Base-by-base conservation (phyloP, 73 alveolate species). In the Paramecium tetraurelia region DNA sequence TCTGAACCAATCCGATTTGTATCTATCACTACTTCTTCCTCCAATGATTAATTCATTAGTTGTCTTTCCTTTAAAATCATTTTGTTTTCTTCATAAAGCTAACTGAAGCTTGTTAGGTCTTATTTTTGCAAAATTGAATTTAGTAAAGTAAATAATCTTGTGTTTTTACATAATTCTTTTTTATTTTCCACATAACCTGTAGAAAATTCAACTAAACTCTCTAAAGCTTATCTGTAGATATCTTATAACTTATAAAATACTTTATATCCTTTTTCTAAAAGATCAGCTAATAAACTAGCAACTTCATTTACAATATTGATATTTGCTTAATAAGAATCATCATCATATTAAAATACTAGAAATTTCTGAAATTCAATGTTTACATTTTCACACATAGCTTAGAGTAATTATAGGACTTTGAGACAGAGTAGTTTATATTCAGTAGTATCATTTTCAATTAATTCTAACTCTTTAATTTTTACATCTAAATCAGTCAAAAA, bases 261-360 rank as follows among this genome's bases (percentile, higher is more conserved):
- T 24, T 31, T 35, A 4, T 41, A 80, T 22, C 48, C 43, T 31
- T 80, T 41, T 21, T 80, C 90, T 80, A 80, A 44, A 20, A 80
- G 46, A 20, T 80, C 72, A 43, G 90, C 90, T 44, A 80, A 80
- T 44, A 44, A 18, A 6, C 57, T 29, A 3, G 70, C 70, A 8
- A 48, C 75, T 44, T 80, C 90, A 80, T 33, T 27, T 80, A 80
- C 75, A 2, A 80, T 80, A 80, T 80, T 80, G n/a, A 80, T 48
- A 80, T 80, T 80, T 21, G 90, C 46, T 48, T 27, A 43, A 80
- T 80, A 80, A 20, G 70, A 80, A 48, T 80, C 90, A 48, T 80
- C 75, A 11, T 80, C 75, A 80, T 80, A 31, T 44, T 80, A 43
- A 24, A 40, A 29, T 9, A 48, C 75, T 80, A 80, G 46, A 20